phyloP scores from a whole-genome alignment of 2,329 filamentous ascomycete species.

The Aspergillus niger region DNA sequence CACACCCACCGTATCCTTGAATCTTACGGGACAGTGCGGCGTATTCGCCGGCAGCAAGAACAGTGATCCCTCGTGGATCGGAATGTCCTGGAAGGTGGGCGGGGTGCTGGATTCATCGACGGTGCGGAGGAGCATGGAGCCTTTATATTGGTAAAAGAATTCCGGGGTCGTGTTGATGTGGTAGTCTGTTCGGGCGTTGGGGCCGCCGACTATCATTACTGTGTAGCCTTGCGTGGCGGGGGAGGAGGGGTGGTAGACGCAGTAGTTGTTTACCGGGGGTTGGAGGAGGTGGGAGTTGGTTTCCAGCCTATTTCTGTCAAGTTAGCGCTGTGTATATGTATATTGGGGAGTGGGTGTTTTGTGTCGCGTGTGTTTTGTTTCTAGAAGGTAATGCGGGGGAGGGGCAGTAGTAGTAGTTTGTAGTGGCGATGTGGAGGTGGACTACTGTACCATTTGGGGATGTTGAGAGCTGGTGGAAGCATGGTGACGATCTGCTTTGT shows the following conservation, averaged over 20 bases:
- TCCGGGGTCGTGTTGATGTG: conserved; percentile 96
- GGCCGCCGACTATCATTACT: conserved; percentile 88
- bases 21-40: conserved; percentile 94
- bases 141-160: conserved; percentile 97
- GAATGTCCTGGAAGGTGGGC: conserved; percentile 72
- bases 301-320: conserved; percentile 66
- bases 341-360: background rate
- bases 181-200: conserved; percentile 95
- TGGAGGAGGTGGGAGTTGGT: conserved; percentile 90
- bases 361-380: background rate
- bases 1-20: conserved; percentile 89
- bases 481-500: conserved; percentile 20
- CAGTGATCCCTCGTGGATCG: conserved; percentile 90
- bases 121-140: conserved; percentile 90
- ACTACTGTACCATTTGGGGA: conserved; percentile 47
- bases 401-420: conserved; percentile 7
- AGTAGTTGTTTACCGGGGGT: conserved; percentile 96
- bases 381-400: conserved; percentile 20
- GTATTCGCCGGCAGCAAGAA: conserved; percentile 91
- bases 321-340: too few species aligned
- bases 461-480: conserved; percentile 46
- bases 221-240: conserved; percentile 89
- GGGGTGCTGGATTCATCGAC: conserved; percentile 65
- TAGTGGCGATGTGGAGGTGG: background rate
- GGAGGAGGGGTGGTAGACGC: conserved; percentile 72